Percentiles rank a stretch among this genome's conserved stretches.
Conservation (phyloP, 2,329 filamentous ascomycete genomes). For the Berkeleyomyces rouxiae region DNA sequence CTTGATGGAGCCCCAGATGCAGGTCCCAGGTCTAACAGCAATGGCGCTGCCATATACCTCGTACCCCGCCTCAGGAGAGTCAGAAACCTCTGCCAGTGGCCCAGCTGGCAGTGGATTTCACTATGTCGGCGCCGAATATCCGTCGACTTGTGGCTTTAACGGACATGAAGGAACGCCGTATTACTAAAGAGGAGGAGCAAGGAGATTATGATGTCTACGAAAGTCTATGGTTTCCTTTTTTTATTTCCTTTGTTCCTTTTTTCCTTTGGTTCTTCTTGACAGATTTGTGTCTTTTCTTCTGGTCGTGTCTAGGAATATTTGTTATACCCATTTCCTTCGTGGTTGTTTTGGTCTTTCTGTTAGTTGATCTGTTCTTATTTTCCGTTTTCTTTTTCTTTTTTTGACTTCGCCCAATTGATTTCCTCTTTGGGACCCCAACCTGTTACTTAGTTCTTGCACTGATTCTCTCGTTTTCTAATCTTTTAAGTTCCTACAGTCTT, state of each 20-base stretch:
- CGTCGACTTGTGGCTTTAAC: not conserved
- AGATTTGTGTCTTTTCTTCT: not conserved
- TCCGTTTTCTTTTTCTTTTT: not conserved
- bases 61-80: not conserved
- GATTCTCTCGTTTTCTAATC: no score
- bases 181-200: not conserved
- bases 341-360: not conserved
- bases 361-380: not conserved
- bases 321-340: not conserved
- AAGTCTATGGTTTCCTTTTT: not conserved
- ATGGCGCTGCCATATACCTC: not conserved
- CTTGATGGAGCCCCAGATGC: not conserved
- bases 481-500: no score
- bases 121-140: conserved; percentile 7
- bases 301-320: not conserved
- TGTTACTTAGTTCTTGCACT: no score
- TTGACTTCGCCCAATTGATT: not conserved
- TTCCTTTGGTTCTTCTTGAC: not conserved
- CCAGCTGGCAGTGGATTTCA: not conserved
- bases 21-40: not conserved
- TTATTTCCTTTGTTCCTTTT: not conserved
- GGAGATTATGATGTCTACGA: not conserved
- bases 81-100: not conserved
- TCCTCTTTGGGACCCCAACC: not conserved
- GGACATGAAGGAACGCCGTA: not conserved